Conservation (phyloP, 192 early-diverging fungal genomes). For the Jimgerdemannia flammicorona region DNA sequence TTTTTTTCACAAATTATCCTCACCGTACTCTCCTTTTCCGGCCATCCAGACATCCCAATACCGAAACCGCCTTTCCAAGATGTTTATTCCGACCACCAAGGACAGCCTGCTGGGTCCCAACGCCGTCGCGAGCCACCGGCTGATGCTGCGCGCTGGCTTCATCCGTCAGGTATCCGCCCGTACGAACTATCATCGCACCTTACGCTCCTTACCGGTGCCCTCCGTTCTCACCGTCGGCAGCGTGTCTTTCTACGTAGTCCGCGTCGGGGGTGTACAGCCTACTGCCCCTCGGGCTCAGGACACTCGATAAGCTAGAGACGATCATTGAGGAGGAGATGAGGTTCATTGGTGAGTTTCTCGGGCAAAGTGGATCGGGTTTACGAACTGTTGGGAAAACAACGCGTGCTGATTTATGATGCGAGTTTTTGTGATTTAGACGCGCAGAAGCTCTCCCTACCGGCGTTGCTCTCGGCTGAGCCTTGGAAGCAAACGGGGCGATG, state of each 20-base stretch:
- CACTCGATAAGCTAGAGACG: constrained; percentile 67
- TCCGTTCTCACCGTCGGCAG: background rate
- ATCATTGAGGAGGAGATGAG: constrained; percentile 85
- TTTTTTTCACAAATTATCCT: background rate
- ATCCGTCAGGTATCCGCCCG: constrained; percentile 59
- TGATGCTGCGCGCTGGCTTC: constrained; percentile 65
- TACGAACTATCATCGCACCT: background rate
- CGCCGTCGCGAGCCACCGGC: constrained; percentile 39
- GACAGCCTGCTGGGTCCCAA: constrained; percentile 17
- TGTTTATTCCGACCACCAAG: constrained; percentile 34
- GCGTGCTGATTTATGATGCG: background rate
- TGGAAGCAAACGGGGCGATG: constrained; percentile 84
- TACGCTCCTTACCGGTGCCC: background rate
- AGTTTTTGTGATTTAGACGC: constrained; percentile 34
- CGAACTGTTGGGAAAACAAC: constrained; percentile 4
- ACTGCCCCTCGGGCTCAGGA: constrained; percentile 77
- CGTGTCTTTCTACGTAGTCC: constrained; percentile 42
- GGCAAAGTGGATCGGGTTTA: no score
- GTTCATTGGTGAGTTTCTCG: constrained; percentile 46
- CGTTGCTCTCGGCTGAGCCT: constrained; percentile 55
- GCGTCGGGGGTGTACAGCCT: constrained; percentile 81
- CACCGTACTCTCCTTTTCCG: no score
- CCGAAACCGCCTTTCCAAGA: constrained; percentile 25
- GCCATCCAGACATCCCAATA: no score
- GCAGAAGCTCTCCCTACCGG: constrained; percentile 72